Evolutionary conservation across 768 basidiomycete genomes (phyloP).

Genomic region (Termitomyces sp.): DNA sequence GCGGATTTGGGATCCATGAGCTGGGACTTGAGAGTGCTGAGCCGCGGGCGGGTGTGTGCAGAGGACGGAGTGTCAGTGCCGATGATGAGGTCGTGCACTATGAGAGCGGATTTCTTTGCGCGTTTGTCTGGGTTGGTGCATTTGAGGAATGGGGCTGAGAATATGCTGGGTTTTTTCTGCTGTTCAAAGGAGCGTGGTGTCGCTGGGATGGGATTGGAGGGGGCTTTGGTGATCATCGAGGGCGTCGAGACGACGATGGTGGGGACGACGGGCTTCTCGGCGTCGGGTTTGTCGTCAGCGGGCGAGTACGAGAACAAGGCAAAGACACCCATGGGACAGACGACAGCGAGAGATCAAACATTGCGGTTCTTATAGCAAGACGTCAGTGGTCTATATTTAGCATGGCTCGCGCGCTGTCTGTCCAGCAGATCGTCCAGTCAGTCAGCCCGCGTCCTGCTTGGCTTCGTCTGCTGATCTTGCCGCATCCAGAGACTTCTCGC

Average conservation of each 20-base stretch:
- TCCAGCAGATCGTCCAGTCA: no score
- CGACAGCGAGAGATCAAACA: not conserved
- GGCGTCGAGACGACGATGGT: conserved; percentile 9
- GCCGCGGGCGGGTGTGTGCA: conserved; percentile 45
- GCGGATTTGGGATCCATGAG: conserved; percentile 67
- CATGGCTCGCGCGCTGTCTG: not conserved
- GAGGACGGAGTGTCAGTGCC: conserved; percentile 41
- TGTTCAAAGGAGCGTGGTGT: no score
- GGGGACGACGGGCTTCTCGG: conserved; percentile 1
- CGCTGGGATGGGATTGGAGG: conserved; percentile 20
- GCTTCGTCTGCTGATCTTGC: no score
- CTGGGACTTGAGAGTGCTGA: conserved; percentile 66
- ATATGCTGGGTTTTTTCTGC: conserved; percentile 36
- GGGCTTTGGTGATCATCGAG: conserved; percentile 31
- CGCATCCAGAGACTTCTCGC: no score
- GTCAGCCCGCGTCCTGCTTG: no score
- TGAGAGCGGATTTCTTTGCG: conserved; percentile 61
- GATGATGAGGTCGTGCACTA: conserved; percentile 68
- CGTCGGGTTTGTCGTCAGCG: not conserved
- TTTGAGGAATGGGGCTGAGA: conserved; percentile 33
- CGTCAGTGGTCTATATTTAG: not conserved
- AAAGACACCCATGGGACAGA: conserved; percentile 25
- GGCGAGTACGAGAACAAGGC: conserved; percentile 24
- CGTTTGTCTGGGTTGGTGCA: conserved; percentile 48
- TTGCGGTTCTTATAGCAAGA: not conserved